A percentile compares a stretch with the other conserved stretches of the same genome.
phyloP scores from a whole-genome alignment of 305 asterid genomes.

The Fraxinus nigra region DNA sequence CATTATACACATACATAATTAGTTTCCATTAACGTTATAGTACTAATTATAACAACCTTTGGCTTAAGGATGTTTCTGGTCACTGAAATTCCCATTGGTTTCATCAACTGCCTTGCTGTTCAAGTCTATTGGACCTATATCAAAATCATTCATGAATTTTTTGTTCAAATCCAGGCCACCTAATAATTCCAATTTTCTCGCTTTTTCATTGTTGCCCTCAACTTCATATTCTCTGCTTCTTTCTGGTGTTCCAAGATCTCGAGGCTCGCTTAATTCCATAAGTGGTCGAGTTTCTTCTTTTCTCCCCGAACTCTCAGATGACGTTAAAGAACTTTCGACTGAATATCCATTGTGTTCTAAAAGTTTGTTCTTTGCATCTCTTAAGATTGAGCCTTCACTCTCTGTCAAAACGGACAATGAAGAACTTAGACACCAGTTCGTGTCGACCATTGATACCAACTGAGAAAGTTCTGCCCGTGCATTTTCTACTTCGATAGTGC shows the following conservation, averaged over 20 bases:
- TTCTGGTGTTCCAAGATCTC: conserved; percentile 18
- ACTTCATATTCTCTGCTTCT: conserved; percentile 36
- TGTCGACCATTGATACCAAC: conserved; percentile 69
- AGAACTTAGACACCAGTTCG: conserved; percentile 53
- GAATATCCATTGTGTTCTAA: conserved; percentile 42
- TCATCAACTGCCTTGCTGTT: conserved; percentile 44
- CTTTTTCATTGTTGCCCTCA: conserved; percentile 19
- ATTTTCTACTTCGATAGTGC: conserved; percentile 54
- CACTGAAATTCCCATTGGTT: conserved; percentile 31
- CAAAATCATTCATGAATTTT: conserved; percentile 44
- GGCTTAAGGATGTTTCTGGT: conserved; percentile 18
- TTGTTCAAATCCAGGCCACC: conserved; percentile 57
- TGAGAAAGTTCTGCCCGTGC: conserved; percentile 75
- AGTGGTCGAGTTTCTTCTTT: conserved; percentile 30
- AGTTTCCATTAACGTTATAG: conserved; percentile 20
- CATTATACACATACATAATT: conserved; percentile 22
- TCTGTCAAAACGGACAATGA: conserved; percentile 66
- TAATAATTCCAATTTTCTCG: conserved; percentile 23
- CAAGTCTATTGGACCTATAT: conserved; percentile 58
- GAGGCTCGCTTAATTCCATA: conserved; percentile 18
- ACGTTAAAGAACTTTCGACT: conserved; percentile 71
- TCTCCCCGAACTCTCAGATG: conserved; percentile 62
- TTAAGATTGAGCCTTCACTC: conserved; percentile 41
- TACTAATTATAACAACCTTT: conserved; percentile 18
- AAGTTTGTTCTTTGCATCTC: conserved; percentile 31